Evolutionary conservation across 192 early-diverging fungal genomes (phyloP).

Genomic region (Backusella tuberculispora): DNA sequence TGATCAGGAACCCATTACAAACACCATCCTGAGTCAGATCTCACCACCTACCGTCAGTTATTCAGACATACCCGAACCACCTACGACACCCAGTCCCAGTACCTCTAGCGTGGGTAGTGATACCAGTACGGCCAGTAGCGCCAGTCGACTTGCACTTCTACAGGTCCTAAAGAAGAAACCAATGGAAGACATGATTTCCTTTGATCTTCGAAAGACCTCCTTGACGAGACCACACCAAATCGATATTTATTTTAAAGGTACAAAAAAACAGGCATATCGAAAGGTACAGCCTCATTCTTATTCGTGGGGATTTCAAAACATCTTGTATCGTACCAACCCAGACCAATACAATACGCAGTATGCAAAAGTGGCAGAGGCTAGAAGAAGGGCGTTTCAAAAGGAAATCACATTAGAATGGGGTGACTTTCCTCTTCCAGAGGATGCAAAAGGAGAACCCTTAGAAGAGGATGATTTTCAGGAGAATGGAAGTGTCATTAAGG

Average conservation of each 20-base stretch:
- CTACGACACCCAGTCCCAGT: slow-evolving; percentile 3
- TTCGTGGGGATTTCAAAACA: slow-evolving; percentile 47
- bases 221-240: slow-evolving; percentile 29
- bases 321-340: slow-evolving; percentile 19
- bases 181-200: slow-evolving; percentile 15
- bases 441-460: not conserved
- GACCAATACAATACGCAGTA: not conserved
- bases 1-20: not conserved
- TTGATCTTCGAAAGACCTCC: slow-evolving; percentile 36
- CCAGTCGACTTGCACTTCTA: slow-evolving; percentile 1
- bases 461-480: not conserved
- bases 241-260: slow-evolving; percentile 32
- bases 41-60: slow-evolving; percentile 4
- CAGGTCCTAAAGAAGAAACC: slow-evolving; percentile 12
- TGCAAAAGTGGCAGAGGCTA: slow-evolving; percentile 34
- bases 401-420: slow-evolving; percentile 40
- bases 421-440: not conserved
- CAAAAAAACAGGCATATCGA: slow-evolving; percentile 30
- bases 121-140: not conserved
- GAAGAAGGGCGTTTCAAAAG: slow-evolving; percentile 42
- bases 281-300: slow-evolving; percentile 45
- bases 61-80: not conserved
- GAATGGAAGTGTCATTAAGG: too few relatives aligned
- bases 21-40: not conserved
- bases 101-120: not conserved